Evolutionary conservation across 176 grass and related monocot species (phyloP).

Genomic region (Raddia guianensis): DNA sequence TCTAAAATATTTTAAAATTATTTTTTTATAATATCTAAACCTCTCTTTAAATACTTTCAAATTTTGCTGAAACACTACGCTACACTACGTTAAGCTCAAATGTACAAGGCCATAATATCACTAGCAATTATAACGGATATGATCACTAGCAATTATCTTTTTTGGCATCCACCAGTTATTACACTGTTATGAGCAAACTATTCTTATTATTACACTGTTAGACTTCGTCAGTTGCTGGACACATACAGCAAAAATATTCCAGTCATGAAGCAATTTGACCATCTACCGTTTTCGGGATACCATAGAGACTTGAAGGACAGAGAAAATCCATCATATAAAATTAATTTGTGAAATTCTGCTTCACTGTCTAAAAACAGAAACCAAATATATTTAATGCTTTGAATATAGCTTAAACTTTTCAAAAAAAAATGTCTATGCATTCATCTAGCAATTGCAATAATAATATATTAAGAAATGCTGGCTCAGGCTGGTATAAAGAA

Average conservation of each 20-base stretch:
- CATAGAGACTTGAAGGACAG: background rate
- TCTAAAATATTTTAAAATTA: no score
- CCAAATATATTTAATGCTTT: background rate
- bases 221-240: background rate
- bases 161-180: background rate
- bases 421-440: background rate
- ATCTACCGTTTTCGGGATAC: background rate
- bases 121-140: background rate
- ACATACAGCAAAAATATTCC: background rate
- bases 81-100: no score
- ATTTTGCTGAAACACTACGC: no score
- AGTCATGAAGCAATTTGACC: background rate
- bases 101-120: no score
- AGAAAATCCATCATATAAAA: background rate
- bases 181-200: background rate
- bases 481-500: constrained; percentile 4
- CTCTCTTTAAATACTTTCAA: no score
- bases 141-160: background rate
- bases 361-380: background rate
- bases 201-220: background rate
- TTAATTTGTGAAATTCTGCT: background rate
- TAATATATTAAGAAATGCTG: background rate
- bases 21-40: no score
- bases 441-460: background rate
- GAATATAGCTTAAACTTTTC: background rate